Evolutionary conservation across 2,329 filamentous ascomycete species (phyloP).

Genomic region (Nemania diffusa): DNA sequence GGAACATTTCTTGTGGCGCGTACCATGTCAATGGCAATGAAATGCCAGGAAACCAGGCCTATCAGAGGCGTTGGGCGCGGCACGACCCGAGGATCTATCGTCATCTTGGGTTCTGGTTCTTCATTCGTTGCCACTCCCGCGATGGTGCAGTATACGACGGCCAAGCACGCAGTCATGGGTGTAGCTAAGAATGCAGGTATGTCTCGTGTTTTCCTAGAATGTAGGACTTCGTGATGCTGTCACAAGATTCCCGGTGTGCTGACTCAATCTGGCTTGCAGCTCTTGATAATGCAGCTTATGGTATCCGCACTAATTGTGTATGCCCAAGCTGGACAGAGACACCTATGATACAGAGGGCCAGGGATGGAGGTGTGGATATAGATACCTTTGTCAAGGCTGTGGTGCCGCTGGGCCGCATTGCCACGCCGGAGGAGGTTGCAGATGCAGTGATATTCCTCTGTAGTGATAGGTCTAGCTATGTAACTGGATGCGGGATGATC

Average conservation of each 20-base stretch:
- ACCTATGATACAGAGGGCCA: conserved; percentile 42
- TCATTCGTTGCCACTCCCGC: conserved; percentile 14
- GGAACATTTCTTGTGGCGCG: conserved; percentile 32
- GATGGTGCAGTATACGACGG: conserved; percentile 30
- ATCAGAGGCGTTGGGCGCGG: neutral
- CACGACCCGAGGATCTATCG: conserved; percentile 20
- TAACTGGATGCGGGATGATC: conserved; percentile 43
- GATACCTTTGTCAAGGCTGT: conserved; percentile 29
- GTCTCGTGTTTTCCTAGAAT: neutral
- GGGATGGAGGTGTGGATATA: conserved; percentile 33
- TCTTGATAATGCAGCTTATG: conserved; percentile 43
- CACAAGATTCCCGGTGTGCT: neutral
- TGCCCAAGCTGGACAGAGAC: conserved; percentile 49
- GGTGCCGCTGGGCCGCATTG: conserved; percentile 43
- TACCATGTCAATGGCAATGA: conserved; percentile 26
- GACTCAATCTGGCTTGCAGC: conserved; percentile 30
- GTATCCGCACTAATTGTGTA: conserved; percentile 49
- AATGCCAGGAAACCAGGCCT: conserved; percentile 17
- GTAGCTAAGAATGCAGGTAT: conserved; percentile 22
- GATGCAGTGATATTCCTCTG: conserved; percentile 47
- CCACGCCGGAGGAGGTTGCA: conserved; percentile 47
- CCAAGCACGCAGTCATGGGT: conserved; percentile 14
- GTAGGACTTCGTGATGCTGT: neutral
- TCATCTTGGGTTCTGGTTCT: conserved; percentile 30
- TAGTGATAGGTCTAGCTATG: conserved; percentile 47